Evolutionary conservation across 345 rosid species (phyloP), one percentile per base, ranked within the genome.

Genomic region (Bruguiera sexangula): DNA sequence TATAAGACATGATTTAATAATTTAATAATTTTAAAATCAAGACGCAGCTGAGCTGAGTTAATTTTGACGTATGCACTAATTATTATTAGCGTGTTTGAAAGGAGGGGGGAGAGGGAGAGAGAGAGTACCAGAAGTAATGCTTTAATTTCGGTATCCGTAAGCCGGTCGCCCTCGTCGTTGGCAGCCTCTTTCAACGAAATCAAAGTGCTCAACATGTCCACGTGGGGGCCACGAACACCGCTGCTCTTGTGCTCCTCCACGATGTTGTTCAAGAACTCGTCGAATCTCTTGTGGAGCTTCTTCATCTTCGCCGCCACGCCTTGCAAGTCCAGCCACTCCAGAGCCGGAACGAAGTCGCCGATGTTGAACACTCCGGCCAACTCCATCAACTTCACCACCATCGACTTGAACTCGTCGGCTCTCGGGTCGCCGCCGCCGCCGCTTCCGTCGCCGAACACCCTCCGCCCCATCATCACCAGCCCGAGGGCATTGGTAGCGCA

Each of bases 361-460:
- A 94, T 63, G 84, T 94, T 91, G 73, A 94, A 87, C 2, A 88
- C 90, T 20, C 97, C 97, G 0, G 93, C 96, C 50, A 91, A 70
- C 50, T 73, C 81, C 98, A 91, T 89, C 73, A 88, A 46, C 81
- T 94, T 96, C 75, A 87, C 87, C 66, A 91, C 97, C 98, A 91
- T 94, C 0, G 90, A 80, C 71, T 93, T 88, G 76, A 94, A 94
- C 69, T 91, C 96, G 1, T 89, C 93, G 0, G 98, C 98, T 75
- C 84, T 78, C 0, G 81, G 68, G 73, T 91, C 98, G 0, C 76
- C 76, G 0, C 71, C 76, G 0, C 71, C 79, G 21, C 82, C 85
- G 32, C 68, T 74, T 0, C 87, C 87, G 76, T 86, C 87, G 0
- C 90, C 85, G 65, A 94, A 91, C 43, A 88, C 69, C 66, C 92